Evolutionary conservation across 768 basidiomycete species (phyloP), one percentile per base, ranked within the genome.

Genomic region (Pulveroboletus sp.): DNA sequence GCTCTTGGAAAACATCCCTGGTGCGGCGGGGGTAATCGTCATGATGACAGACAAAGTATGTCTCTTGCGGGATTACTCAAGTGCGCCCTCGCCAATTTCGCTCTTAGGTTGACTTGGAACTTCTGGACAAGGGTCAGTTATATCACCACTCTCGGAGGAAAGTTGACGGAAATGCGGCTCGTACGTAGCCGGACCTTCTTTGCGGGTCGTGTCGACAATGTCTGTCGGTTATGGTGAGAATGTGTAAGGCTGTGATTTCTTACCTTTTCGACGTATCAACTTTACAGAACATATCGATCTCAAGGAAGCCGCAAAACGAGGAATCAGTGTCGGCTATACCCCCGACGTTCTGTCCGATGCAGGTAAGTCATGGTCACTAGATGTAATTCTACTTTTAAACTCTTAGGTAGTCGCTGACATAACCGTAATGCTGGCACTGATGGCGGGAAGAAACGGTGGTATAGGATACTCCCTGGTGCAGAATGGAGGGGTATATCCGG

Each of bases 311-410:
- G 75, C 81, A 11, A 70, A 76, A 56, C 78, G 83, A 14, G 74
- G 76, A 2, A 76, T 98, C 49, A 78, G 76, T 39, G 65, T 97
- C 6, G 97, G 97, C 7, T 91, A 92, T 66, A 98, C 94, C 0
- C 97, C 95, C 0, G 92, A 94, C 47, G 87, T 97, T 6, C 77
- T 99, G 14, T 94, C 88, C 5, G 91, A 93, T 60, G 92, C 95
- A 55, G 92, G 92, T 83, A 59, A 44, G 69, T 54, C 21, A 16
- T 5, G 1, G 43, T 14, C 24, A 17, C 25, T 5, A 43, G n/a
- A 29, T 44, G 5, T 11, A 37, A 6, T 12, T 37, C 40, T 25
- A 43, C 21, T 24, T 27, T 25, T 33, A 44, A 2, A 43, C 39
- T 32, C n/a, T 25, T 32, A n/a, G 53, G 4, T 45, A 93, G 94